Evolutionary conservation across 805 yeast species (phyloP).

Genomic region (Candida schatavii): DNA sequence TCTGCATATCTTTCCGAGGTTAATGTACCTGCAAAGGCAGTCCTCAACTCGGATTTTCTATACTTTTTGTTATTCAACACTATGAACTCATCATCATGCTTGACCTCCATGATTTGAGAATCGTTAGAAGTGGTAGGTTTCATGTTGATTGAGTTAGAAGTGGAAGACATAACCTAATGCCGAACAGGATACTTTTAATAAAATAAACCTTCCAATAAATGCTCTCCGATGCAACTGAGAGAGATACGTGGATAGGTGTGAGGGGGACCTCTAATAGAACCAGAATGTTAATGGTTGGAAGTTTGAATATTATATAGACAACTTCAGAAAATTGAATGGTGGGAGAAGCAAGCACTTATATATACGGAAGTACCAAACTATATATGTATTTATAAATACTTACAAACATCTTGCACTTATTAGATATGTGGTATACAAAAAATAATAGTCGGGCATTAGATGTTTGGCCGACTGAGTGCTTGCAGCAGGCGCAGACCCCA

Average conservation of each 20-base stretch:
- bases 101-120: neutral
- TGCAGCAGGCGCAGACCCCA: too few relatives aligned
- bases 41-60: slow-evolving; percentile 52
- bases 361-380: too few relatives aligned
- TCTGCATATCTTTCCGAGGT: slow-evolving; percentile 45
- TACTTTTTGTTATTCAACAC: slow-evolving; percentile 42
- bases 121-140: neutral
- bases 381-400: too few relatives aligned
- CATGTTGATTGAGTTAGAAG: slow-evolving; percentile 1
- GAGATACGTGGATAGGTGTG: neutral
- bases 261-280: slow-evolving; percentile 4
- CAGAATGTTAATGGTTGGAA: slow-evolving; percentile 2
- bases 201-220: neutral
- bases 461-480: too few relatives aligned
- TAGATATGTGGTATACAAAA: too few relatives aligned
- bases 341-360: too few relatives aligned
- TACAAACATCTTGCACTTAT: too few relatives aligned
- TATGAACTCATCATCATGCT: slow-evolving; percentile 37
- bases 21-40: slow-evolving; percentile 62
- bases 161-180: slow-evolving; percentile 3
- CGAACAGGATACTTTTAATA: neutral
- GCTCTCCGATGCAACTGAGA: neutral
- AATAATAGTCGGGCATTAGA: too few relatives aligned
- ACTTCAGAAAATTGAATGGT: too few relatives aligned
- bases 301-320: too few relatives aligned